Percentiles rank a stretch among this genome's conserved stretches.
These are phyloP conservation scores for Sordariomycetes sp. DNA, from an alignment of 2,329 filamentous ascomycete genomes.

Conservation along the genomic window DNA sequence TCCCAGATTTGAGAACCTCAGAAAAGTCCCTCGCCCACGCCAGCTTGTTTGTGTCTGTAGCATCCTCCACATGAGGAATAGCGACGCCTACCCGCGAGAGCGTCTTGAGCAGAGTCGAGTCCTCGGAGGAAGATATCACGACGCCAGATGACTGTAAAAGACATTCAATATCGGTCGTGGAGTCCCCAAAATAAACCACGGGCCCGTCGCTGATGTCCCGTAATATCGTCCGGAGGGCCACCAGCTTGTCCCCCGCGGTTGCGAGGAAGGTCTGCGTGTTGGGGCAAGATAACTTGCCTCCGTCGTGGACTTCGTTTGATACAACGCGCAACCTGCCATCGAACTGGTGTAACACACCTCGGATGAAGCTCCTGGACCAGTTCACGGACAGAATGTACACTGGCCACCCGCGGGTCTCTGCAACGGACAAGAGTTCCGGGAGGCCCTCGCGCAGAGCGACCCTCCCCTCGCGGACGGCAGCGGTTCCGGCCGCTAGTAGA, in stretches of 20 bases:
- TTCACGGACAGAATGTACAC: slow-evolving; percentile 36
- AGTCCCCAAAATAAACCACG: slow-evolving; percentile 44
- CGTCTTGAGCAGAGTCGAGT: slow-evolving; percentile 16
- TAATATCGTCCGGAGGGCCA: slow-evolving; percentile 18
- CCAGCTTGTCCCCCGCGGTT: slow-evolving; percentile 32
- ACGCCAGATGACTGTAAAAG: slow-evolving; percentile 30
- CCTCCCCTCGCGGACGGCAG: slow-evolving; percentile 17
- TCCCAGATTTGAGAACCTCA: slow-evolving; percentile 18
- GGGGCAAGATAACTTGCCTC: slow-evolving; percentile 28
- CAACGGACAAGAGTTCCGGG: slow-evolving; percentile 14
- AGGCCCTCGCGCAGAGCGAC: slow-evolving; percentile 27
- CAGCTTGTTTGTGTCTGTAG: slow-evolving; percentile 10
- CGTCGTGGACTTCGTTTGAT: slow-evolving; percentile 26
- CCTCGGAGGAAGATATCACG: slow-evolving; percentile 18
- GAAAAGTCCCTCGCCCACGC: slow-evolving; percentile 29
- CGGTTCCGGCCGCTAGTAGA: slow-evolving; percentile 23
- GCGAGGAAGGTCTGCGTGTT: slow-evolving; percentile 13
- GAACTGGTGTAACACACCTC: slow-evolving; percentile 23
- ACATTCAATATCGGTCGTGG: slow-evolving; percentile 41
- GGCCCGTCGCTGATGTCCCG: slow-evolving; percentile 6
- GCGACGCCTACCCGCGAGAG: slow-evolving; percentile 21
- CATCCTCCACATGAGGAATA: slow-evolving; percentile 21
- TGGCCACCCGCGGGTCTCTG: slow-evolving; percentile 17
- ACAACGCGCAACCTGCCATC: slow-evolving; percentile 15
- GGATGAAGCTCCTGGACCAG: slow-evolving; percentile 34